phyloP scores from a whole-genome alignment of 2,329 filamentous ascomycete genomes.

The Colletotrichum orchidophilum region DNA sequence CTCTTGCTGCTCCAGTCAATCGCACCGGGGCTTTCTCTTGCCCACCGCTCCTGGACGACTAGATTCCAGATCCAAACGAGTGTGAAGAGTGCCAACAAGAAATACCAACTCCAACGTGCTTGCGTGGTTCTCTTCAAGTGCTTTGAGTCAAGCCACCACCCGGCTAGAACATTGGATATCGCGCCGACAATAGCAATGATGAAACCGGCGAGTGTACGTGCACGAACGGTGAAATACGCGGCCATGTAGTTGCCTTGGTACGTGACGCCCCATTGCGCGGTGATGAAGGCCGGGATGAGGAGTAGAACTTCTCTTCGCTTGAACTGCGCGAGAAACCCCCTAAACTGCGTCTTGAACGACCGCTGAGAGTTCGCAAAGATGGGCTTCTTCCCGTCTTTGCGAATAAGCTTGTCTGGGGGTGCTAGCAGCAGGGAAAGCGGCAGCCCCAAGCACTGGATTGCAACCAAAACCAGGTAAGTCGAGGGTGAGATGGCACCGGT shows the following conservation, averaged over 20 bases:
- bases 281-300: conserved; percentile 32
- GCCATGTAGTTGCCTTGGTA: conserved; percentile 36
- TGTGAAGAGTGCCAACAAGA: conserved; percentile 19
- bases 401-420: conserved; percentile 54
- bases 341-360: conserved; percentile 36
- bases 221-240: conserved; percentile 32
- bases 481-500: conserved; percentile 55
- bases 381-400: conserved; percentile 44
- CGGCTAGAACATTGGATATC: conserved; percentile 25
- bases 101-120: conserved; percentile 28
- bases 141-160: conserved; percentile 32
- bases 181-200: conserved; percentile 50
- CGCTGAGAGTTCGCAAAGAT: conserved; percentile 40
- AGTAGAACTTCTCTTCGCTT: conserved; percentile 28
- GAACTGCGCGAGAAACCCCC: conserved; percentile 18
- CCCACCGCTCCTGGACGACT: conserved; percentile 27
- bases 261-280: conserved; percentile 34
- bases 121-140: conserved; percentile 21
- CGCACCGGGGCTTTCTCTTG: conserved; percentile 41
- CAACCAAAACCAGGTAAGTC: conserved; percentile 51
- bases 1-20: conserved; percentile 54
- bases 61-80: conserved; percentile 29
- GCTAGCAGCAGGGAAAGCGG: conserved; percentile 55
- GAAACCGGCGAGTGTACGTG: conserved; percentile 38
- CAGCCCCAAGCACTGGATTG: conserved; percentile 54